These are phyloP conservation scores for Microdochium nivale DNA, from an alignment of 2,329 filamentous ascomycete genomes.

Conservation along the genomic window DNA sequence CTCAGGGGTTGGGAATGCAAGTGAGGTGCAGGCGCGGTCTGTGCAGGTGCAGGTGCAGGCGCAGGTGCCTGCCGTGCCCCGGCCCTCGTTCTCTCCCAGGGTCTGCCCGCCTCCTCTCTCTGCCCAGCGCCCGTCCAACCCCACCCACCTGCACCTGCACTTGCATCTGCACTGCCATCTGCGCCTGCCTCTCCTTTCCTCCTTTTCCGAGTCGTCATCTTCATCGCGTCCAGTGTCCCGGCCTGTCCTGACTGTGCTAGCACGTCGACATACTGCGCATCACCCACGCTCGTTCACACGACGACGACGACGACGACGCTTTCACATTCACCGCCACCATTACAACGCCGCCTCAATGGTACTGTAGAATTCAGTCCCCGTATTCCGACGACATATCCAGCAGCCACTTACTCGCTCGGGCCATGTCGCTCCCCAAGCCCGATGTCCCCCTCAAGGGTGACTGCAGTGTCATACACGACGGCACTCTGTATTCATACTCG, in stretches of 20 bases:
- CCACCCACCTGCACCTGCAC: not conserved
- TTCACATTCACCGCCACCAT: not conserved
- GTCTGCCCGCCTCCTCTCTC: not conserved
- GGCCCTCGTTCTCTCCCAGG: not conserved
- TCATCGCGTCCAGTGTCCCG: not conserved
- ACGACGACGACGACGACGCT: no score
- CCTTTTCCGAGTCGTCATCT: not conserved
- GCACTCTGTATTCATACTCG: conserved; percentile 80
- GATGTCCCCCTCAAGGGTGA: conserved; percentile 61
- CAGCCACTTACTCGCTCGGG: conserved; percentile 9
- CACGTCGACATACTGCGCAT: not conserved
- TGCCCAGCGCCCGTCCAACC: not conserved
- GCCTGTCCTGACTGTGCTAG: not conserved
- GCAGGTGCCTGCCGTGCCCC: not conserved
- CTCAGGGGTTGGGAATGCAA: not conserved
- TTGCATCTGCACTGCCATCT: not conserved
- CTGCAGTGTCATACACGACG: conserved; percentile 73
- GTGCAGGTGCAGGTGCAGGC: not conserved
- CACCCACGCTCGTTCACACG: not conserved
- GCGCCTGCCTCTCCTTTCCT: not conserved
- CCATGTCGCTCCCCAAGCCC: conserved; percentile 67
- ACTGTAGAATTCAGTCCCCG: no score
- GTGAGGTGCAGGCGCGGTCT: not conserved
- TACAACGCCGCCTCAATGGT: no score
- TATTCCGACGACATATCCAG: not conserved